These are phyloP conservation scores for Fragaria ananassa DNA, from an alignment of 306 rosid species.

Conservation along the genomic window DNA sequence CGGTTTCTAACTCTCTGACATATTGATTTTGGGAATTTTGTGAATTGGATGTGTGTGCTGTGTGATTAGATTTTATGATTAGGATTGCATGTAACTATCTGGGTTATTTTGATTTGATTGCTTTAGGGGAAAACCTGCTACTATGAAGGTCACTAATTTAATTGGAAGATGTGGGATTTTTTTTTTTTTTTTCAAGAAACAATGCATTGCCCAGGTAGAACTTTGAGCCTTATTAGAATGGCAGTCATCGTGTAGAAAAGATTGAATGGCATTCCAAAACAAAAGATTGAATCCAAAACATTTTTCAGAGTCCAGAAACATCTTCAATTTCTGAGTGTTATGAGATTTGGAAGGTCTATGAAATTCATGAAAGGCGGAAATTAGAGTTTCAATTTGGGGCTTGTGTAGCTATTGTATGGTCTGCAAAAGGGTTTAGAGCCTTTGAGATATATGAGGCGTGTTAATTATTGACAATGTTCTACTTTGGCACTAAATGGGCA, in stretches of 20 bases:
- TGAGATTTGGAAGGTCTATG: background rate
- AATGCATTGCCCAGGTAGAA: background rate
- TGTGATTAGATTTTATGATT: background rate
- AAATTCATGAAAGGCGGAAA: background rate
- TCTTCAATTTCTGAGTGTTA: background rate
- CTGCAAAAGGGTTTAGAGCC: background rate
- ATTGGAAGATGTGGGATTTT: background rate
- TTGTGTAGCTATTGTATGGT: background rate
- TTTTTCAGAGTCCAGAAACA: background rate
- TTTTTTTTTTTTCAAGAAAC: background rate
- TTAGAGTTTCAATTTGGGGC: background rate
- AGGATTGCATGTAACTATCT: background rate
- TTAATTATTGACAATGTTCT: background rate
- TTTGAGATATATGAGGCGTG: background rate
- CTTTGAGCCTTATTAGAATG: no score
- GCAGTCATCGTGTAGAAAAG: no score
- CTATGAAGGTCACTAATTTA: conserved; percentile 4
- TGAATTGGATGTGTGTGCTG: conserved; percentile 4
- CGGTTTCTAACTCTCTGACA: background rate
- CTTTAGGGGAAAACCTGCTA: background rate
- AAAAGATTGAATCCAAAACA: background rate
- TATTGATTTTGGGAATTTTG: conserved; percentile 14
- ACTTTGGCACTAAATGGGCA: background rate
- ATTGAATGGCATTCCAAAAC: background rate
- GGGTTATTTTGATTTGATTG: background rate